These are phyloP conservation scores for Verticillium dahliae DNA, from an alignment of 2,329 filamentous ascomycete species.

Conservation along the genomic window DNA sequence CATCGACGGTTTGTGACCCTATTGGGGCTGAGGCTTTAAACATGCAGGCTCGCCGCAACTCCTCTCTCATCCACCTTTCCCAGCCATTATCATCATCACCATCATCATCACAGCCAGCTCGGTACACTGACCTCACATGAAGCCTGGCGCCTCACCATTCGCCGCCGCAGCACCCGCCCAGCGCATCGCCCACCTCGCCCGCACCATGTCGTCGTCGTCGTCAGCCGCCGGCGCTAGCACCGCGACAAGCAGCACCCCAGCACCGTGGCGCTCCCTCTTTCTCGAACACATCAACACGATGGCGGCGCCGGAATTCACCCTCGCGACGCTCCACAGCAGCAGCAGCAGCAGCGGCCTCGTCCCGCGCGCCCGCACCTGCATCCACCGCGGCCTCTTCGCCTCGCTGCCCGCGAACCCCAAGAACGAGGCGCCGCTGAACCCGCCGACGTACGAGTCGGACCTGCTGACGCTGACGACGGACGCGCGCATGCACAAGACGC, in stretches of 20 bases:
- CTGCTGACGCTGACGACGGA: constrained; percentile 82
- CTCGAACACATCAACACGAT: constrained; percentile 42
- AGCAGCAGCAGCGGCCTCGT: constrained; percentile 15
- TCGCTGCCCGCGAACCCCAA: constrained; percentile 64
- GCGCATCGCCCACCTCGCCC: constrained; percentile 8
- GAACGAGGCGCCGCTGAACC: constrained; percentile 68
- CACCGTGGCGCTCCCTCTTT: constrained; percentile 49
- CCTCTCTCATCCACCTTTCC: neutral
- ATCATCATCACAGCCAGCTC: neutral
- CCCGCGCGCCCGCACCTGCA: constrained; percentile 68
- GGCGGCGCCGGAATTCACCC: constrained; percentile 40
- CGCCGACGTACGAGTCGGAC: constrained; percentile 64
- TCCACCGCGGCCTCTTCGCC: constrained; percentile 81
- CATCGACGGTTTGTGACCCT: neutral
- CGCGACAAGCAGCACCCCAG: constrained; percentile 23
- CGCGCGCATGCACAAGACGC: constrained; percentile 75
- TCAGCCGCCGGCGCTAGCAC: too few relatives aligned
- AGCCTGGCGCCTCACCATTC: neutral
- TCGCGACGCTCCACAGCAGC: constrained; percentile 39
- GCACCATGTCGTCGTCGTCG: constrained; percentile 18
- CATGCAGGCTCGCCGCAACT: neutral
- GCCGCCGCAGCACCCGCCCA: constrained; percentile 14
- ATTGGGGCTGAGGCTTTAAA: neutral
- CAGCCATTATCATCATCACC: too few relatives aligned
- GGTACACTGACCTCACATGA: neutral